These are phyloP conservation scores for Ananas comosus DNA, from an alignment of 176 grass and related monocot species.

Conservation along the genomic window DNA sequence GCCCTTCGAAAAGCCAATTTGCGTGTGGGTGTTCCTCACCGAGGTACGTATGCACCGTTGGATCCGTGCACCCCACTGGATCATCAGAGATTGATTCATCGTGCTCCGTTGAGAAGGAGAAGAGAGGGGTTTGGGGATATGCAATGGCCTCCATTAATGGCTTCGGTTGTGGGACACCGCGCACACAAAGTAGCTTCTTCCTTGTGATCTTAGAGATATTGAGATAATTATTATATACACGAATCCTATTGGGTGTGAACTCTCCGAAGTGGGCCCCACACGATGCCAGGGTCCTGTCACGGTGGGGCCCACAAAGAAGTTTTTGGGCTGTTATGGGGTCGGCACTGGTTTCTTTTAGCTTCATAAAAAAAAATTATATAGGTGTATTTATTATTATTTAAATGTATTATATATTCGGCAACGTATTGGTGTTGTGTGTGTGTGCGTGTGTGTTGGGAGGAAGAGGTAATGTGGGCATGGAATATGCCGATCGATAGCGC, in stretches of 20 bases:
- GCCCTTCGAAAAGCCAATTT: slow-evolving; percentile 3
- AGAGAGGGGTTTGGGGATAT: slow-evolving; percentile 32
- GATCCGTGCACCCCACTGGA: slow-evolving; percentile 9
- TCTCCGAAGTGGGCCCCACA: not conserved
- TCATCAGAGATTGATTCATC: slow-evolving; percentile 26
- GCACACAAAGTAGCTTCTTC: not conserved
- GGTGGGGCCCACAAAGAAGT: not conserved
- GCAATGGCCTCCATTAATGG: slow-evolving; percentile 31
- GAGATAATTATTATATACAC: too few species aligned
- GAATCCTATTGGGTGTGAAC: not conserved
- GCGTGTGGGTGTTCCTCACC: not conserved
- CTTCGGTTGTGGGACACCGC: slow-evolving; percentile 17
- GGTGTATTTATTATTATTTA: not conserved
- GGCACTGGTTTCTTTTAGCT: not conserved
- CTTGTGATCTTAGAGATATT: not conserved
- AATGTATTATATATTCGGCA: not conserved
- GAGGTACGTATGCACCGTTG: not conserved
- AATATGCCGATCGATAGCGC: not conserved
- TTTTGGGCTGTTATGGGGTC: too few species aligned
- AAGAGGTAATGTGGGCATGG: not conserved
- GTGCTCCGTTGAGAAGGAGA: slow-evolving; percentile 20
- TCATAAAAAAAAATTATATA: not conserved
- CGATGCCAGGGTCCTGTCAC: not conserved
- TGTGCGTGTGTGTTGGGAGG: not conserved
- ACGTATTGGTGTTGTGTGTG: too few species aligned